phyloP scores from a whole-genome alignment of 805 yeast genomes.

The Spencermartinsiella europaea region DNA sequence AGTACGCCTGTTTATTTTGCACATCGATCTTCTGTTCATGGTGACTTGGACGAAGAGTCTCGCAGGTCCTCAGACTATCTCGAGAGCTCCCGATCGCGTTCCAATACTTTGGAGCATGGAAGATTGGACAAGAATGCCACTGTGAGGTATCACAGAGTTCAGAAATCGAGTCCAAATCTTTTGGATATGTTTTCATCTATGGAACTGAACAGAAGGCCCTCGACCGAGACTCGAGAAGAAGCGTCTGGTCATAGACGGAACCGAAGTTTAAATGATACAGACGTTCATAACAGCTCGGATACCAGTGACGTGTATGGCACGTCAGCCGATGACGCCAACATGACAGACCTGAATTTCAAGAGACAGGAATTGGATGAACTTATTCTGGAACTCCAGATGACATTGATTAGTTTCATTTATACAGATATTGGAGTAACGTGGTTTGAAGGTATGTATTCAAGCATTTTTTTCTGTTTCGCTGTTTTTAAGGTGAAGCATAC shows the following conservation, averaged over 20 bases:
- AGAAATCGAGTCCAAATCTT: slow-evolving; percentile 22
- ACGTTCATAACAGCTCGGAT: background rate
- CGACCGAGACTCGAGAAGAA: background rate
- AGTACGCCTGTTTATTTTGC: slow-evolving; percentile 9
- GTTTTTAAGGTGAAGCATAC: background rate
- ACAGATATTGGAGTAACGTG: slow-evolving; percentile 30
- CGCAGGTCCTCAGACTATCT: slow-evolving; percentile 1
- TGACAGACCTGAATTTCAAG: slow-evolving; percentile 12
- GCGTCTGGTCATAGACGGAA: slow-evolving; percentile 16
- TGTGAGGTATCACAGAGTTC: slow-evolving; percentile 15
- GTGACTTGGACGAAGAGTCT: background rate
- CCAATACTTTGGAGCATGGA: background rate
- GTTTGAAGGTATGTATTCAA: slow-evolving; percentile 15
- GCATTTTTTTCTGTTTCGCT: background rate
- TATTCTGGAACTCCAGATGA: slow-evolving; percentile 21
- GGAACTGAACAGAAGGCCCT: slow-evolving; percentile 10
- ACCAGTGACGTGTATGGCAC: background rate
- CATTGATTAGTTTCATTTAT: slow-evolving; percentile 25
- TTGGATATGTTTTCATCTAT: slow-evolving; percentile 20
- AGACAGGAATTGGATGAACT: slow-evolving; percentile 16
- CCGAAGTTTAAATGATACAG: slow-evolving; percentile 17
- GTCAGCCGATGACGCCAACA: slow-evolving; percentile 1
- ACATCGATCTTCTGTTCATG: slow-evolving; percentile 4
- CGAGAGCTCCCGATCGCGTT: slow-evolving; percentile 1
- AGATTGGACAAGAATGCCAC: background rate